phyloP scores from a whole-genome alignment of 192 early-diverging fungal genomes.

The Coemansia sp. region DNA sequence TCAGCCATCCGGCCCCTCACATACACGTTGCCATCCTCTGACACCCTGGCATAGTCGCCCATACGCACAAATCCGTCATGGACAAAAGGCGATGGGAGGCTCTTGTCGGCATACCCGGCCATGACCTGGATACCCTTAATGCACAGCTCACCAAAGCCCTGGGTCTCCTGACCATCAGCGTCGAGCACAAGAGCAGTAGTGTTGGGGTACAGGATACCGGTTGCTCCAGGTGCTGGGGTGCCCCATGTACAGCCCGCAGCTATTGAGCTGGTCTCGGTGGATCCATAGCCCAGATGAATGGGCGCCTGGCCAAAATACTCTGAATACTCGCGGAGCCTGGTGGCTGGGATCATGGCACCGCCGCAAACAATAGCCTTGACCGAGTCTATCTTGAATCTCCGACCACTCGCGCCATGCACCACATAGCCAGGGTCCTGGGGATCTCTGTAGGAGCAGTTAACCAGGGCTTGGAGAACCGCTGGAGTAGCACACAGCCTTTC shows the following conservation, averaged over 20 bases:
- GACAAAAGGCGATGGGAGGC: conserved; percentile 59
- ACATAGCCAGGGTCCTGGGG: background rate
- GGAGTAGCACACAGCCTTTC: conserved; percentile 17
- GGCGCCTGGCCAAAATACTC: conserved; percentile 16
- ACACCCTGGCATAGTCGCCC: conserved; percentile 68
- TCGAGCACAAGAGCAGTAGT: conserved; percentile 32
- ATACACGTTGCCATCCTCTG: conserved; percentile 59
- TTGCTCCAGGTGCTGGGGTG: conserved; percentile 8
- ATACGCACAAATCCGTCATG: conserved; percentile 74
- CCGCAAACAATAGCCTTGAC: conserved; percentile 28
- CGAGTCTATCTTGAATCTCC: conserved; percentile 11
- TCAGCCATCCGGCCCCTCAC: conserved; percentile 73
- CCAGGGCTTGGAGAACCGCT: conserved; percentile 4
- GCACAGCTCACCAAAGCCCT: conserved; percentile 73
- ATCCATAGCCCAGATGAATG: conserved; percentile 25
- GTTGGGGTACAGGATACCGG: conserved; percentile 37
- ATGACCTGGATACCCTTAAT: conserved; percentile 80
- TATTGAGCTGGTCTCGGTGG: conserved; percentile 22
- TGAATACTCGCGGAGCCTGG: conserved; percentile 3
- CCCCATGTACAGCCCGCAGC: conserved; percentile 14
- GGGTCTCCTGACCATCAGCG: conserved; percentile 58
- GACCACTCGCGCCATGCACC: background rate
- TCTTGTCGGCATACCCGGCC: conserved; percentile 78
- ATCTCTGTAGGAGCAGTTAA: conserved; percentile 4
- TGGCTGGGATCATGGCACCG: conserved; percentile 20